Conservation (phyloP, 2,329 filamentous ascomycete genomes). For the Apiospora hydei region DNA sequence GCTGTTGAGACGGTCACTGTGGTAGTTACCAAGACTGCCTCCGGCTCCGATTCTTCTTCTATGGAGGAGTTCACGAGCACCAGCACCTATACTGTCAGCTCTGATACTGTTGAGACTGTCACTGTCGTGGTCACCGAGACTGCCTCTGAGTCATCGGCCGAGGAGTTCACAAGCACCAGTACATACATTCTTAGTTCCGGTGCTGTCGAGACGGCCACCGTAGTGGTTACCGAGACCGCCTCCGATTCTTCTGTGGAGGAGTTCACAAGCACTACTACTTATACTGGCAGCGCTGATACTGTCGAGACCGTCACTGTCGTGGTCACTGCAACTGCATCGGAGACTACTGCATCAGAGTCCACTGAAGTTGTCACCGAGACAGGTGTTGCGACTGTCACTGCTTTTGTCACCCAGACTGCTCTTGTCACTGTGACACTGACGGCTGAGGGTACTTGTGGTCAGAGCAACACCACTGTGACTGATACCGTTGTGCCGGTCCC, state of each 20-base stretch:
- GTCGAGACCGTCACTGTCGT: conserved; percentile 19
- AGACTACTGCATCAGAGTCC: not conserved
- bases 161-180: not conserved
- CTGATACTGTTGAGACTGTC: not conserved
- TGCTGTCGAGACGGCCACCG: not conserved
- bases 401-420: conserved; percentile 1
- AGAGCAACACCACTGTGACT: not conserved
- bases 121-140: conserved; percentile 11
- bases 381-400: conserved; percentile 6
- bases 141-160: not conserved
- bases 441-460: not conserved
- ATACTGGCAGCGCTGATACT: not conserved
- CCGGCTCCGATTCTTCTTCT: not conserved
- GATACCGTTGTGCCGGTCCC: conserved; percentile 8
- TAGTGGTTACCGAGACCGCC: not conserved
- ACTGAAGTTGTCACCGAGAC: not conserved
- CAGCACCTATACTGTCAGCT: not conserved
- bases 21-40: not conserved
- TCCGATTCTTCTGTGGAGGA: not conserved
- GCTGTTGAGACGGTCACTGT: not conserved
- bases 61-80: not conserved
- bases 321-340: not conserved
- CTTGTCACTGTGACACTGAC: conserved; percentile 14
- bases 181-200: not conserved
- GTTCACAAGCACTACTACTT: not conserved